Evolutionary conservation across 495 filamentous ascomycete species (phyloP), one percentile per base, ranked within the genome.

Genomic region (Neurospora sp.): DNA sequence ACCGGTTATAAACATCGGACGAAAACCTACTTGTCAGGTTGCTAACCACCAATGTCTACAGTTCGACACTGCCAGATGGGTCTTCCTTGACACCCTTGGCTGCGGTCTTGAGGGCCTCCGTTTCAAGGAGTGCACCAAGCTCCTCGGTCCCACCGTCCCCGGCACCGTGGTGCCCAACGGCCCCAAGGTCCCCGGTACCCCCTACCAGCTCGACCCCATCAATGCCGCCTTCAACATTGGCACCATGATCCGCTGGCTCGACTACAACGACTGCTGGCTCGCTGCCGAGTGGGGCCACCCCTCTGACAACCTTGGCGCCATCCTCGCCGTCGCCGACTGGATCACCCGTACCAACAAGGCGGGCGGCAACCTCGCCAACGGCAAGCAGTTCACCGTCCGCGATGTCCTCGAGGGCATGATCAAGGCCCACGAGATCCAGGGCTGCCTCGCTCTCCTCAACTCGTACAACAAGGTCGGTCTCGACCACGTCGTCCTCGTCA

Each of bases 181-280:
- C 75, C 92, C 93, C 76, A 92, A 90, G 76, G 94, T 99, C 20
- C 93, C 93, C 31, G 96, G 96, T 74, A 99, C 96, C 35, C 89
- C 90, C 69, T 98, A 97, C 85, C 89, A 96, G 81, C 90, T 99
- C 71, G 96, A 99, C 82, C 96, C 96, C 35, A 91, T 99, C 75
- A 92, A 94, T 74, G 96, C 92, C 53, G 96, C 96, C 71, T 99
- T 99, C 88, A 98, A 99, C 87, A 98, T 99, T 73, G 96, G 96
- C 73, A 90, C 96, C 75, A 96, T 96, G 90, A 97, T 99, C 83
- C 88, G 96, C 76, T 99, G 96, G 96, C 89, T 99, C 71, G 96
- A 99, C 83, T 99, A 98, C 89, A 99, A 99, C 81, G 96, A 99
- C 87, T 98, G 96, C 88, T 99, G 96, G 96, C 86, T 99, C 72